Evolutionary conservation across 1,284 basidiomycete genomes (phyloP), one percentile per base, ranked within the genome.

Genomic region (Ganoderma meredithae): DNA sequence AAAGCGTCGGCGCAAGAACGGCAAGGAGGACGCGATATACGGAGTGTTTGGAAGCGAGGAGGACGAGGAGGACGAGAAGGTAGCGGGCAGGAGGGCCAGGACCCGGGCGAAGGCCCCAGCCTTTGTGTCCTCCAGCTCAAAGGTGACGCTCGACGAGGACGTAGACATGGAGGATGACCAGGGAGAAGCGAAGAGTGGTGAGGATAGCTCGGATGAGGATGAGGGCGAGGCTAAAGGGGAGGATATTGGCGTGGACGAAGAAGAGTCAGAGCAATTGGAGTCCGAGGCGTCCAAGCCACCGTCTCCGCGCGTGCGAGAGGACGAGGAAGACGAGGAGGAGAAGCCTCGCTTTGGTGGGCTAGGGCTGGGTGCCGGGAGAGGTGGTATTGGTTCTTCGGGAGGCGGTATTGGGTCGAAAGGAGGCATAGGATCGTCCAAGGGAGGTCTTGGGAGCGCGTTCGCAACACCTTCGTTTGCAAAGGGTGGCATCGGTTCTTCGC

Each of bases 1-100:
- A 68, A 94, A 92, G 74, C 86, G 88, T 66, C 83, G 86, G 64
- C 83, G 88, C 63, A 89, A 83, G 76, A 83, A 88, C 67, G 90
- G 87, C 36, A 94, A 92, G 78, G 91, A 93, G 44, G 88, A 91
- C 66, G 91, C 91, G 1, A 85, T 93, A 66, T 96, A 97, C 75
- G 96, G 96, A 3, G 83, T 95, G 0, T 97, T 96, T 81, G 94
- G 85, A 0, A 91, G 90, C 66, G 91, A 93, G 47, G 90, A 90
- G 25, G 87, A 89, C 65, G 83, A 78, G 44, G 88, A 88, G 66
- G 63, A 76, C 70, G 73, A 70, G 75, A 69, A 69, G 74, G 68
- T 73, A 47, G 65, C 69, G 53, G 60, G 75, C 64, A 43, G 72
- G 74, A 71, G 84, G 82, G 78, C 84, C 79, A 75, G 85, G 79